A percentile compares a stretch with the other conserved stretches of the same genome.
Evolutionary conservation across 2,329 filamentous ascomycete genomes (phyloP).

Genomic region (Colletotrichum lupini): DNA sequence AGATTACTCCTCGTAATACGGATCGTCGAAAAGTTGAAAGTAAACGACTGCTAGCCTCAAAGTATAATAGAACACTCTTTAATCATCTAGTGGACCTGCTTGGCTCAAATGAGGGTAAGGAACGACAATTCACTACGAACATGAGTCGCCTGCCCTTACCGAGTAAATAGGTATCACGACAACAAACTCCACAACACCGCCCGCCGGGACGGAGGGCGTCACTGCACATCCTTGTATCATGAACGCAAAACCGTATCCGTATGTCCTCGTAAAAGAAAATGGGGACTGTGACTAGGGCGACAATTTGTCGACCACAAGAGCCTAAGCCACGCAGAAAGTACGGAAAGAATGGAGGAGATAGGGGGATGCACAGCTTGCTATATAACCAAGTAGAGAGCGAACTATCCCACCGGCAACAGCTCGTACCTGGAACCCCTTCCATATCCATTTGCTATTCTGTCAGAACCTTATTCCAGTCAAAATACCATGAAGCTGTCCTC

Average conservation of each 20-base stretch:
- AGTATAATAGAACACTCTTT: background rate
- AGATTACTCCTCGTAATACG: background rate
- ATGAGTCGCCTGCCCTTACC: too few species aligned
- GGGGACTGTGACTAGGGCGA: background rate
- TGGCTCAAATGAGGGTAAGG: too few species aligned
- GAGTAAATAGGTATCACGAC: background rate
- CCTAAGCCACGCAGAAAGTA: background rate
- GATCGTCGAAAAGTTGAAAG: background rate
- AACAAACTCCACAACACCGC: background rate
- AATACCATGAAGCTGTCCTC: background rate
- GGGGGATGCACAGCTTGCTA: background rate
- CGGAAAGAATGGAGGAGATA: background rate
- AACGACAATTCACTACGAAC: too few species aligned
- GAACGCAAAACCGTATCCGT: background rate
- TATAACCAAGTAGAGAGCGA: background rate
- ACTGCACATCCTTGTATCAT: background rate
- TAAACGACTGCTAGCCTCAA: background rate
- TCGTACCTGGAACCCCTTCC: background rate
- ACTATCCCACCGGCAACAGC: background rate
- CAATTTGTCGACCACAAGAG: background rate
- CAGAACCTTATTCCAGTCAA: background rate
- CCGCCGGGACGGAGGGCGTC: background rate
- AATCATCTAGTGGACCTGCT: background rate
- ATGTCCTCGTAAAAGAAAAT: background rate
- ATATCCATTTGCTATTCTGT: background rate